Evolutionary conservation across 106 monocot species (phyloP), one percentile per base, ranked within the genome.

Genomic region (Dendrobium chrysotoxum): DNA sequence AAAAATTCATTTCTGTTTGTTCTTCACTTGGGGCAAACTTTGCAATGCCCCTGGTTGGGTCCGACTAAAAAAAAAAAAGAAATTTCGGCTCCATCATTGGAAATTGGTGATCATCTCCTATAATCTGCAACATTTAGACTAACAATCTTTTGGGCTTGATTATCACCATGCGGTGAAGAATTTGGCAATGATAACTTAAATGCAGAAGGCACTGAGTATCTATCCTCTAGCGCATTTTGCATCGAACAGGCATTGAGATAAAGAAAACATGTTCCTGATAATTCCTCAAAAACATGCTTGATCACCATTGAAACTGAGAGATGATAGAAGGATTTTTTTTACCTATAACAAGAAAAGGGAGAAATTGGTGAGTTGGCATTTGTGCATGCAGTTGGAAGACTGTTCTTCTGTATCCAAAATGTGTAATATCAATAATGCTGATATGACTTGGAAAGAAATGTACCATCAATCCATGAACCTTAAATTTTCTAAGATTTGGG

Each of bases 381-480:
- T 65, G 26, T 26, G n/a, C 53, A 53, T 1, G 53, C 2, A 53
- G 13, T 53, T 64, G 64, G 21, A 64, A 64, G n/a, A n/a, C n/a
- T 64, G 64, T 21, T 18, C 12, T 58, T 58, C 58, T 58, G 58
- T 7, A n/a, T n/a, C n/a, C n/a, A n/a, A n/a, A n/a, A n/a, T n/a
- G n/a, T n/a, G n/a, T n/a, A n/a, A n/a, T n/a, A n/a, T n/a, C n/a
- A n/a, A n/a, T n/a, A n/a, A 28, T 6, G 20, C 6, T 0, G 11
- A 7, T 28, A 28, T 28, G 20, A 6, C n/a, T n/a, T n/a, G n/a
- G n/a, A n/a, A n/a, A n/a, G 31, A 38, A 45, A 46, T 4, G 40
- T 85, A 85, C 88, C 88, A 85, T 67, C n/a, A 88, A 72, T 66
- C 76, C n/a, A 42, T 79, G 84, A 46, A 84, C 79, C 80, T 88